Conservation (phyloP, 1,284 basidiomycete species). For the Fomitiporia mediterranea region DNA sequence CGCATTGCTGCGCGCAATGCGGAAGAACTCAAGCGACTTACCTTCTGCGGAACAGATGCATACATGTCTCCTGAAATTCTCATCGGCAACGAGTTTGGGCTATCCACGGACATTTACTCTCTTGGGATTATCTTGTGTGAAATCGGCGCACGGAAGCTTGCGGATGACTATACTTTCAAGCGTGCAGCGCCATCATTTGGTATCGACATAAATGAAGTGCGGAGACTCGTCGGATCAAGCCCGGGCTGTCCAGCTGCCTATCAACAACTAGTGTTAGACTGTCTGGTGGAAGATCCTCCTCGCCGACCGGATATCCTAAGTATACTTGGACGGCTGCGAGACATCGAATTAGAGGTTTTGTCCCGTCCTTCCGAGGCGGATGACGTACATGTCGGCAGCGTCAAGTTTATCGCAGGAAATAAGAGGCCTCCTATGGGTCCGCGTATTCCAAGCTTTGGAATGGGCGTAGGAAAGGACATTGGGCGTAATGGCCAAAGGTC, state of each 20-base stretch:
- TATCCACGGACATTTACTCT: slow-evolving; percentile 93
- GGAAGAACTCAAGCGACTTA: slow-evolving; percentile 87
- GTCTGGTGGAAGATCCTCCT: slow-evolving; percentile 64
- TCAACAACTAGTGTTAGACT: slow-evolving; percentile 75
- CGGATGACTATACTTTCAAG: slow-evolving; percentile 79
- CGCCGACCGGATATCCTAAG: slow-evolving; percentile 73
- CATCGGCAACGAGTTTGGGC: slow-evolving; percentile 84
- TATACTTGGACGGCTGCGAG: slow-evolving; percentile 69
- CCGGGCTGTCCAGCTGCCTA: slow-evolving; percentile 78
- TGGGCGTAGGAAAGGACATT: slow-evolving; percentile 63
- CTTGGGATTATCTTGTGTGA: slow-evolving; percentile 95
- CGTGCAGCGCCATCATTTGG: slow-evolving; percentile 74
- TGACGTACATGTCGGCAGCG: slow-evolving; percentile 79
- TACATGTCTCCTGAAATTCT: slow-evolving; percentile 96
- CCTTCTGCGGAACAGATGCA: slow-evolving; percentile 94
- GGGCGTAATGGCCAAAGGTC: slow-evolving; percentile 24
- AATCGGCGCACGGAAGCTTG: slow-evolving; percentile 80
- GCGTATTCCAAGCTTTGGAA: slow-evolving; percentile 82
- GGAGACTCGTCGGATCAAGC: slow-evolving; percentile 48
- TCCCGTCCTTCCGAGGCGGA: slow-evolving; percentile 58
- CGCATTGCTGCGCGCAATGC: slow-evolving; percentile 88
- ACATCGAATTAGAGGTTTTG: slow-evolving; percentile 79
- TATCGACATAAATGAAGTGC: slow-evolving; percentile 75
- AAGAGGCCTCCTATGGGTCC: slow-evolving; percentile 56
- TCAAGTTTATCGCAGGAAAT: slow-evolving; percentile 69